A percentile compares a stretch with the other conserved stretches of the same genome.
Evolutionary conservation across 225 moss, liverwort and hornwort species (phyloP).

Genomic region (Neckera pumila): DNA sequence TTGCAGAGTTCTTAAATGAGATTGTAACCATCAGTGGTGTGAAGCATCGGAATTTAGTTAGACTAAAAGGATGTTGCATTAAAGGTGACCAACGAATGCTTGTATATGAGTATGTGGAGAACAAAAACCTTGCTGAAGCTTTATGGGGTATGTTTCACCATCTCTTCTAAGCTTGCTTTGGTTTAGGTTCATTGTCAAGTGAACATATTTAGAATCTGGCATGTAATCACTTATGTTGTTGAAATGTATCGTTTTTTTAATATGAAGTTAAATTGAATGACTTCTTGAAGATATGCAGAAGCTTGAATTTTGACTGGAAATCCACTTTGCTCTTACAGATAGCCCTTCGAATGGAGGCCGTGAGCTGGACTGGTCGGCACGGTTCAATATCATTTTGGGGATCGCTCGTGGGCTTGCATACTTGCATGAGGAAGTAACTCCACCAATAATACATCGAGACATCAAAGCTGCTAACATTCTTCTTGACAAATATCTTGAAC

Average conservation of each 20-base stretch:
- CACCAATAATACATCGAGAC: conserved; percentile 32
- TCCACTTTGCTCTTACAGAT: conserved; percentile 4
- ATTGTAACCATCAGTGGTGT: conserved; percentile 54
- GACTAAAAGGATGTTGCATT: conserved; percentile 42
- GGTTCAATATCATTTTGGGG: conserved; percentile 25
- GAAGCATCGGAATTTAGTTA: conserved; percentile 43
- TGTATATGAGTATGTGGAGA: conserved; percentile 36
- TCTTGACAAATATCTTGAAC: conserved; percentile 19
- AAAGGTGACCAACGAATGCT: conserved; percentile 37
- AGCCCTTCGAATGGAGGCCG: conserved; percentile 10
- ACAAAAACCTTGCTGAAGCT: conserved; percentile 48
- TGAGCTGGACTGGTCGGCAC: conserved; percentile 20
- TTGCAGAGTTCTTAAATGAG: conserved; percentile 47
- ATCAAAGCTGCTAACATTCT: conserved; percentile 46
- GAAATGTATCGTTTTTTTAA: neutral
- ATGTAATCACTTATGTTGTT: neutral
- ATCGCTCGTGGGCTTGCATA: conserved; percentile 25
- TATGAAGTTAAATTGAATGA: neutral
- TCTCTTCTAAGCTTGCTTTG: neutral
- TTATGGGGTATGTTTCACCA: conserved; percentile 39
- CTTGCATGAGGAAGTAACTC: conserved; percentile 32
- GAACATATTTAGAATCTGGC: neutral
- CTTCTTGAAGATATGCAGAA: neutral
- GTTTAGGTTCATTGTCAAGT: neutral
- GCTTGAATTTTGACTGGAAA: neutral